phyloP scores from a whole-genome alignment of 2,329 filamentous ascomycete genomes.

The Clathrospora elynae region DNA sequence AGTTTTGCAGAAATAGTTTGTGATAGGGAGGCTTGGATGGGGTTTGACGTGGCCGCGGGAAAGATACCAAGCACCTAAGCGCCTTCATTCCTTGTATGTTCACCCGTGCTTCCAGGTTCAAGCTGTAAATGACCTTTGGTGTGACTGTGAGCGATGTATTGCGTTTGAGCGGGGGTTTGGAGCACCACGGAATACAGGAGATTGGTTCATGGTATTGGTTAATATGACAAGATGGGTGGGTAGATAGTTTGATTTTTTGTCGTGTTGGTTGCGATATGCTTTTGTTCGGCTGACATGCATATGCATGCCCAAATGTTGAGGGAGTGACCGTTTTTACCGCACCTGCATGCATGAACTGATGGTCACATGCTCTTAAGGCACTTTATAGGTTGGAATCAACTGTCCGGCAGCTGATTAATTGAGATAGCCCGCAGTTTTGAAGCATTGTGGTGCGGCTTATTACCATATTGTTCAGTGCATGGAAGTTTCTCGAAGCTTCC shows the following conservation, averaged over 20 bases:
- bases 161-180: too few species aligned
- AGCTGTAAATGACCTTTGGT: too few species aligned
- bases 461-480: too few species aligned
- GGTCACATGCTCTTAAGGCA: conserved; percentile 22
- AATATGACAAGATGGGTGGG: not conserved
- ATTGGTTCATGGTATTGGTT: not conserved
- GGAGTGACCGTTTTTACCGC: conserved; percentile 10
- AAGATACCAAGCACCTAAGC: too few species aligned
- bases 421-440: not conserved
- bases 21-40: too few species aligned
- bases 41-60: too few species aligned
- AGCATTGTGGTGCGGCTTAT: not conserved
- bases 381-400: conserved; percentile 2
- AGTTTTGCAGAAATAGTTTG: too few species aligned
- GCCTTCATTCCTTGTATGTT: too few species aligned
- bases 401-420: not conserved
- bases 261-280: conserved; percentile 3
- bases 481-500: too few species aligned
- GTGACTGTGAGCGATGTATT: too few species aligned
- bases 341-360: conserved; percentile 21
- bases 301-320: conserved; percentile 13
- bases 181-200: too few species aligned
- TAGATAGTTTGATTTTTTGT: not conserved
- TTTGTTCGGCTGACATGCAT: conserved; percentile 18
- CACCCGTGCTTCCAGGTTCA: too few species aligned